A percentile compares a stretch with the other conserved stretches of the same genome.
Conservation (phyloP, 805 yeast species). For the Brettanomyces anomalus region DNA sequence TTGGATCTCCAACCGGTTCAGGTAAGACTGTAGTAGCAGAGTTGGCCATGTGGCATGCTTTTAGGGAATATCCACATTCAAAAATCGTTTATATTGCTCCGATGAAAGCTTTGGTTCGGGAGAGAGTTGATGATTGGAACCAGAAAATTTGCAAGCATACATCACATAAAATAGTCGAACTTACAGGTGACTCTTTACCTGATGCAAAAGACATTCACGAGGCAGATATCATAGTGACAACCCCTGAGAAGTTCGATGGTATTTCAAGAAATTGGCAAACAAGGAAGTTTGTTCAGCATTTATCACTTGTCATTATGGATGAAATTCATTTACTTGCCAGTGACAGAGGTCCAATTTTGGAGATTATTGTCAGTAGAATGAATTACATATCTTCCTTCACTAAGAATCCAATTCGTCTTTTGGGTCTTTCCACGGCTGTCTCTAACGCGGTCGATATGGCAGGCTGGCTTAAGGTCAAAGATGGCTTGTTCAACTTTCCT, state of each 20-base stretch:
- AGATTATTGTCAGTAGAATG: constrained; percentile 86
- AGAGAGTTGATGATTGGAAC: constrained; percentile 77
- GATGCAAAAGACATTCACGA: constrained; percentile 55
- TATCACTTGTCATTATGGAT: constrained; percentile 75
- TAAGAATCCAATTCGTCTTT: constrained; percentile 48
- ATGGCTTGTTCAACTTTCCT: constrained; percentile 73
- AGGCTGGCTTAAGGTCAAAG: constrained; percentile 68
- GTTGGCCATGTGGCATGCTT: constrained; percentile 94
- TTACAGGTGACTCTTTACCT: constrained; percentile 79
- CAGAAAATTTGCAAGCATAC: constrained; percentile 40
- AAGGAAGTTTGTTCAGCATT: constrained; percentile 63
- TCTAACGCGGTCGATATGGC: constrained; percentile 84
- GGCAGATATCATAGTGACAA: constrained; percentile 72
- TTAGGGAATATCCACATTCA: constrained; percentile 68
- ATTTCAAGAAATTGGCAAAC: constrained; percentile 82
- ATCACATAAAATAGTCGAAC: constrained; percentile 51
- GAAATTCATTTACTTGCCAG: constrained; percentile 78
- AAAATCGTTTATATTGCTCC: constrained; percentile 84
- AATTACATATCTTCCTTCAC: constrained; percentile 59
- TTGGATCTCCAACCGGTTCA: constrained; percentile 98
- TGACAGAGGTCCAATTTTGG: constrained; percentile 80
- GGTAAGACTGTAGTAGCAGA: constrained; percentile 98
- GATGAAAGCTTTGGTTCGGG: constrained; percentile 80
- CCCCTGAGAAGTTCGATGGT: constrained; percentile 86
- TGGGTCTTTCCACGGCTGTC: constrained; percentile 82